phyloP scores from a whole-genome alignment of 176 grass and related monocot species.

The Thinopyrum elongatum region DNA sequence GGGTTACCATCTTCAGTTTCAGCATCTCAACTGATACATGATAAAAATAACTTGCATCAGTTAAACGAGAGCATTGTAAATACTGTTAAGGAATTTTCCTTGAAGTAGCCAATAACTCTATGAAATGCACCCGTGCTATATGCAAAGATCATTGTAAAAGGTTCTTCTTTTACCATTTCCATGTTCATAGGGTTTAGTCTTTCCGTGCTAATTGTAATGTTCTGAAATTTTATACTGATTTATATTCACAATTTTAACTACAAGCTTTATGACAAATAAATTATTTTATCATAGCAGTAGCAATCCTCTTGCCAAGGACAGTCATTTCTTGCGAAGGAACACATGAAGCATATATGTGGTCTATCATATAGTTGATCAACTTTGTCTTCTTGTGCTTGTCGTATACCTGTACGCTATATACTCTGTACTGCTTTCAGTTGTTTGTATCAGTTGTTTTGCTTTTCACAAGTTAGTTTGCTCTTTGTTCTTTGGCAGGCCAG shows the following conservation, averaged over 20 bases:
- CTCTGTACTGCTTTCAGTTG: background rate
- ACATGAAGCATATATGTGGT: background rate
- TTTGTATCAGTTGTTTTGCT: conserved; percentile 18
- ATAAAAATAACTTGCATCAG: conserved; percentile 8
- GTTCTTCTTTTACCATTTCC: background rate
- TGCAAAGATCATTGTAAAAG: background rate
- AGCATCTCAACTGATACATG: background rate
- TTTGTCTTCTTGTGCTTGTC: background rate
- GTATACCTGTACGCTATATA: background rate
- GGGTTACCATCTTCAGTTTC: background rate
- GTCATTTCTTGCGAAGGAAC: background rate
- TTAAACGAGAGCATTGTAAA: background rate
- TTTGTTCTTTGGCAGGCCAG: conserved; percentile 50
- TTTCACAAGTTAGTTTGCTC: conserved; percentile 26
- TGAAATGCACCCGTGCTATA: background rate
- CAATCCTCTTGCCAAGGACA: background rate
- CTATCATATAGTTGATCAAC: background rate
- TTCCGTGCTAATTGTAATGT: conserved; percentile 5
- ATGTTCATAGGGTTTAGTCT: background rate
- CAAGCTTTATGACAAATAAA: background rate
- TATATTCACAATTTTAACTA: background rate
- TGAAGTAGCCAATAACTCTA: conserved; percentile 14
- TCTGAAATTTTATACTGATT: background rate
- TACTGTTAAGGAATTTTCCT: background rate
- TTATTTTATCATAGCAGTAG: background rate